phyloP scores from a whole-genome alignment of 2,329 filamentous ascomycete genomes.

The Penicillium griseofulvum region DNA sequence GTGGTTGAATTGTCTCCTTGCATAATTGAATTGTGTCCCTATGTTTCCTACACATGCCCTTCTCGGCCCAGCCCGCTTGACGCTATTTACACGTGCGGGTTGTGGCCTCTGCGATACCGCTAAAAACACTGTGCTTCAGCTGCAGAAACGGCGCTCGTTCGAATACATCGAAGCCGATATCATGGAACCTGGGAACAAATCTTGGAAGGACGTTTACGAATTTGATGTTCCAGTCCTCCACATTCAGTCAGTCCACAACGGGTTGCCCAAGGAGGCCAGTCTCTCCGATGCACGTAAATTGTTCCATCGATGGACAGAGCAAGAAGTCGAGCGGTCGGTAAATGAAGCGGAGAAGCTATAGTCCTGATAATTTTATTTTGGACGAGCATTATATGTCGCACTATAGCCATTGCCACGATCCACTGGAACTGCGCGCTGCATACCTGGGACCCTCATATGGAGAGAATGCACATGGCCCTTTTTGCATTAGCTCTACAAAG shows the following conservation, averaged over 20 bases:
- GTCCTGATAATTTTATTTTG: neutral
- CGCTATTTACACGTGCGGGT: constrained; percentile 59
- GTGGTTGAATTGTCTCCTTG: neutral
- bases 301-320: constrained; percentile 61
- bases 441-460: neutral
- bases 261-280: constrained; percentile 49
- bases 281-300: constrained; percentile 60
- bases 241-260: constrained; percentile 48
- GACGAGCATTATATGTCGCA: neutral
- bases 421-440: neutral
- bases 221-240: constrained; percentile 65
- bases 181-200: constrained; percentile 52
- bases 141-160: constrained; percentile 54
- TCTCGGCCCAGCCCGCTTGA: constrained; percentile 47
- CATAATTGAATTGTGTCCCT: neutral
- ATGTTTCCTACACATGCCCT: constrained; percentile 35
- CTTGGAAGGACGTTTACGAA: constrained; percentile 61
- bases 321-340: constrained; percentile 55
- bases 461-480: neutral
- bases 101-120: constrained; percentile 63
- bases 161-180: constrained; percentile 60
- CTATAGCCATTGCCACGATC: neutral
- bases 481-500: neutral
- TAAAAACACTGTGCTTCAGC: constrained; percentile 54
- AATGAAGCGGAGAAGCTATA: constrained; percentile 45